These are phyloP conservation scores for Cladobotryum protrusum DNA, from an alignment of 2,329 filamentous ascomycete genomes.

Conservation along the genomic window DNA sequence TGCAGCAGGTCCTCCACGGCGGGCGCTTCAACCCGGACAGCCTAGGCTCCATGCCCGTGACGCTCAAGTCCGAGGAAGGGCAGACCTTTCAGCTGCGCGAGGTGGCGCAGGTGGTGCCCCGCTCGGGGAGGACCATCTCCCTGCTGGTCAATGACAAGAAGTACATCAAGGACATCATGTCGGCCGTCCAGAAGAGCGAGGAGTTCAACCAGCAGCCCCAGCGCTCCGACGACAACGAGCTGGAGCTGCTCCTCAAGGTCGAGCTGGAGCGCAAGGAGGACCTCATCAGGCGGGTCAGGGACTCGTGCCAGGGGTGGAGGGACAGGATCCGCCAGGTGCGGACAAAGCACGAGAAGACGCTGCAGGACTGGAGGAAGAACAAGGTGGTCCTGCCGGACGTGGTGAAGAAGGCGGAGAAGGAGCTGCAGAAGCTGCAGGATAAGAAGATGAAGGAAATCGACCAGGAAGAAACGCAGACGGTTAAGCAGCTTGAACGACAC, in stretches of 20 bases:
- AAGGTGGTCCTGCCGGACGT: conserved; percentile 39
- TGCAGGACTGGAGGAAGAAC: conserved; percentile 44
- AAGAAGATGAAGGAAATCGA: conserved; percentile 48
- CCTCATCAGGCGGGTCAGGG: conserved; percentile 36
- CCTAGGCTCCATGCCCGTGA: conserved; percentile 40
- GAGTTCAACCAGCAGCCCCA: conserved; percentile 58
- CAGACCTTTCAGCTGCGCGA: conserved; percentile 45
- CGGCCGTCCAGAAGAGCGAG: conserved; percentile 44
- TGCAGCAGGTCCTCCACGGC: conserved; percentile 36
- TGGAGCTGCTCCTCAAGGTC: conserved; percentile 50
- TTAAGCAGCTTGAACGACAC: conserved; percentile 34
- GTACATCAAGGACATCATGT: conserved; percentile 50
- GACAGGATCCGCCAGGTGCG: conserved; percentile 43
- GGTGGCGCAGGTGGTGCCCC: conserved; percentile 49
- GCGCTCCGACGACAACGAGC: conserved; percentile 50
- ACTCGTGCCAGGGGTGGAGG: conserved; percentile 44
- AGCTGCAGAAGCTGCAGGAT: conserved; percentile 45
- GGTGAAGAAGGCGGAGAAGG: conserved; percentile 41
- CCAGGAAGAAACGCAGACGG: conserved; percentile 41
- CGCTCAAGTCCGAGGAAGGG: conserved; percentile 24
- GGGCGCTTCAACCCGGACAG: conserved; percentile 47
- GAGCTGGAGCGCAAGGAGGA: conserved; percentile 48
- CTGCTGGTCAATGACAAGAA: conserved; percentile 36
- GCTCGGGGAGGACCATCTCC: conserved; percentile 33
- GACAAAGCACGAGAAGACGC: conserved; percentile 41